A percentile compares a stretch with the other conserved stretches of the same genome.
Evolutionary conservation across 345 rosid genomes (phyloP).

Genomic region (Dimocarpus longan): DNA sequence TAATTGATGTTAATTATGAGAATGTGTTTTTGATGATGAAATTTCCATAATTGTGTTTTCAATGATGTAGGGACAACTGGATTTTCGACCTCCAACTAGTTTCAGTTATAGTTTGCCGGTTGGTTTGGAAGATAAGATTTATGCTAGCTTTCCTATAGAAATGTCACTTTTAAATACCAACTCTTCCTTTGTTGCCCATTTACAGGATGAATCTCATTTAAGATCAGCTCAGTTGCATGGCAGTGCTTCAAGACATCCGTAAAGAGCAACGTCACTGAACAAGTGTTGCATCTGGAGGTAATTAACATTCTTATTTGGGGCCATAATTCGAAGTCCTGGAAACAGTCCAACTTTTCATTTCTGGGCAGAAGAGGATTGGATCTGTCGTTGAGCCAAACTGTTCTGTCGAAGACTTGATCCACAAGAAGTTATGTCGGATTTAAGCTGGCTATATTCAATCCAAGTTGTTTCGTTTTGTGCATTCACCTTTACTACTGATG

Average conservation of each 20-base stretch:
- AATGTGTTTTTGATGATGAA: slow-evolving; percentile 1
- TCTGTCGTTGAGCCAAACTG: neutral
- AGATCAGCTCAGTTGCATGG: slow-evolving; percentile 40
- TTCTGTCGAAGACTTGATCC: neutral
- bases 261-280: slow-evolving; percentile 10
- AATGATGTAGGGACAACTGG: slow-evolving; percentile 46
- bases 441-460: neutral
- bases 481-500: neutral
- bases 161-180: neutral
- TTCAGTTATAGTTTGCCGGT: slow-evolving; percentile 54
- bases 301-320: neutral
- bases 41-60: slow-evolving; percentile 2
- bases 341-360: neutral
- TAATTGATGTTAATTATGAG: neutral
- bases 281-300: neutral
- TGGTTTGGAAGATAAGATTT: slow-evolving; percentile 9
- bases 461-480: neutral
- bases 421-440: neutral
- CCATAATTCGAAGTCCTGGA: neutral
- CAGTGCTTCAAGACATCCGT: slow-evolving; percentile 30
- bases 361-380: neutral
- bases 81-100: slow-evolving; percentile 47
- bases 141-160: neutral
- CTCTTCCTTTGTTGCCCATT: neutral
- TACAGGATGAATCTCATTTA: slow-evolving; percentile 41